Evolutionary conservation across 202 grass and related monocot genomes (phyloP), one percentile per base, ranked within the genome.

Genomic region (Digitaria exilis): DNA sequence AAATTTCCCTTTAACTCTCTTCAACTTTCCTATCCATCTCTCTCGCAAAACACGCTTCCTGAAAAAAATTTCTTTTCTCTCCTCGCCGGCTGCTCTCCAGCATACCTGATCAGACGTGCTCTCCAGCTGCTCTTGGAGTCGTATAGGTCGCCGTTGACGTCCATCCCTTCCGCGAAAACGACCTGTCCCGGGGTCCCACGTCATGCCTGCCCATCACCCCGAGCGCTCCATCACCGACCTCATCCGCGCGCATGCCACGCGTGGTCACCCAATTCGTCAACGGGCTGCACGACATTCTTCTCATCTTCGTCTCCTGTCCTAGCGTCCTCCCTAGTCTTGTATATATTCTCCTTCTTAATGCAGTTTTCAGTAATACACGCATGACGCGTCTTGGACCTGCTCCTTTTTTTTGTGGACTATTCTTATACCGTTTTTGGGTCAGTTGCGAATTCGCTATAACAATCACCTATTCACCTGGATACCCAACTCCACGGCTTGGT

Each of bases 221-320:
- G 18, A 56, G 6, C 52, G 51, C 51, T 45, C 9, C 2, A 14
- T 45, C 35, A 25, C 22, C 22, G n/a, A 25, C 55, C 59, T 51
- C 39, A 25, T 49, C 35, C 65, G 21, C 65, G 48, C 18, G 16
- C 22, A 13, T 1, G 52, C 28, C 46, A 58, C 75, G 49, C 68
- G 12, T 88, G 49, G 35, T 63, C 48, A 29, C 26, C n/a, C 28
- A 30, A 30, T 57, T 41, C 14, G 66, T 77, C 79, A 77, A 70
- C 54, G 24, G 24, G 50, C 46, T 5, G 46, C 21, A 26, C 42
- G 12, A 26, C 65, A 44, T 69, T 14, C 35, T 43, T 65, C 22
- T 39, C 19, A n/a, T 43, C 37, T 25, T 43, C 66, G 1, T 24
- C n/a, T n/a, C n/a, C n/a, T n/a, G n/a, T n/a, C n/a, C n/a, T n/a